Evolutionary conservation across 1,139 yeast genomes (phyloP), one percentile per base, ranked within the genome.

Genomic region (Diutina neorugosa): DNA sequence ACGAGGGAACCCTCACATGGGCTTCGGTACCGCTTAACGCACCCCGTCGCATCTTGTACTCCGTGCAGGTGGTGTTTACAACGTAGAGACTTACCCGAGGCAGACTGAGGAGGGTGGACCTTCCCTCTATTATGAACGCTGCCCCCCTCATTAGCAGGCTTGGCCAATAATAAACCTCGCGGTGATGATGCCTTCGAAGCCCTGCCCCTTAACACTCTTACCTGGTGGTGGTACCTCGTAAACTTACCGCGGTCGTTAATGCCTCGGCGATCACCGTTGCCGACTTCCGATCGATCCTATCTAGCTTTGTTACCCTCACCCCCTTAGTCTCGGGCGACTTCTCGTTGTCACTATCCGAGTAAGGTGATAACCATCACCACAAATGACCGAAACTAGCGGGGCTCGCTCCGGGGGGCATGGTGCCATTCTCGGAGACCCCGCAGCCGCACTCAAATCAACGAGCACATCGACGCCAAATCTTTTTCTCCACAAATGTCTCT

Each of bases 401-500:
- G n/a, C n/a, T n/a, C n/a, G n/a, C 25, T 4, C 25, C 25, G 25
- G 25, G 25, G 25, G 25, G 25, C n/a, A n/a, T n/a, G n/a, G n/a
- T n/a, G n/a, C n/a, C n/a, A 23, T 23, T 23, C 25, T 23, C 25
- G 25, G 25, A 4, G 25, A 23, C 25, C 7, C 25, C 25, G 37
- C 37, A 31, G 37, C 37, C 37, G 37, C 37, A 31, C 37, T 11
- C n/a, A n/a, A 31, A 31, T 6, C 12, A 31, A 8, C n/a, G 4
- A 14, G 12, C 37, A 11, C 37, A 11, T 31, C 37, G 37, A 31
- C n/a, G n/a, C 37, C 37, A 31, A 31, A 31, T 11, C 37, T 31
- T 31, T 31, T 23, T 16, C n/a, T 14, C 34, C 40, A 21, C 50
- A 27, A 16, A 80, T 80, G 85, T 76, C 85, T 16, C 74, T 75